Evolutionary conservation across 345 rosid species (phyloP), one percentile per base, ranked within the genome.

Genomic region (Lagerstroemia speciosa): DNA sequence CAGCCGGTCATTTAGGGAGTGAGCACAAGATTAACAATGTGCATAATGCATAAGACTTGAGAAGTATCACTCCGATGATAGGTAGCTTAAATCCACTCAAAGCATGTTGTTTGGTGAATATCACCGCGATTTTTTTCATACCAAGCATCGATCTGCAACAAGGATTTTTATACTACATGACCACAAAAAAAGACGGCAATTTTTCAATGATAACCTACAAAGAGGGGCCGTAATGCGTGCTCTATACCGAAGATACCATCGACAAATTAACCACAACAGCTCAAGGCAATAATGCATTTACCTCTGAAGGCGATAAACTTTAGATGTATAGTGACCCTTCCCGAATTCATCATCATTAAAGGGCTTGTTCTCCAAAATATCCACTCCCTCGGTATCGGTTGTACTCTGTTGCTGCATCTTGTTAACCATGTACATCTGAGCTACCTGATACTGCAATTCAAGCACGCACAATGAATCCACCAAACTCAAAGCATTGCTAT

Each of bases 341-440:
- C 93, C 90, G 33, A 78, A 81, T 8, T 63, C 73, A 62, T 75
- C 80, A 77, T 84, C 82, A 24, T 83, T 77, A 45, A 82, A 75
- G 60, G 80, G 82, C 55, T 64, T 80, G 50, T 75, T 80, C 72
- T 79, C 90, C 73, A 85, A 73, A 30, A 85, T 76, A 64, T 88
- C 88, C 68, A 88, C 86, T 65, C 93, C 90, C 70, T 88, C 93
- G 31, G 69, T 67, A 41, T 85, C 78, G 24, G 61, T 78, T 40
- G 87, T 81, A 66, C 66, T 84, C 75, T 85, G 82, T 37, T 81
- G 88, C 76, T 85, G 93, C 93, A 88, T 88, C 81, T 78, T 88
- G 73, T 68, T 72, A 22, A 85, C 88, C 86, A 80, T 83, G 69
- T 85, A 85, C 85, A 69, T 78, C 78, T 85, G 90, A 62, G 87